Evolutionary conservation across 192 early-diverging fungal genomes (phyloP), one percentile per base, ranked within the genome.

Genomic region (Entomortierella lignicola): DNA sequence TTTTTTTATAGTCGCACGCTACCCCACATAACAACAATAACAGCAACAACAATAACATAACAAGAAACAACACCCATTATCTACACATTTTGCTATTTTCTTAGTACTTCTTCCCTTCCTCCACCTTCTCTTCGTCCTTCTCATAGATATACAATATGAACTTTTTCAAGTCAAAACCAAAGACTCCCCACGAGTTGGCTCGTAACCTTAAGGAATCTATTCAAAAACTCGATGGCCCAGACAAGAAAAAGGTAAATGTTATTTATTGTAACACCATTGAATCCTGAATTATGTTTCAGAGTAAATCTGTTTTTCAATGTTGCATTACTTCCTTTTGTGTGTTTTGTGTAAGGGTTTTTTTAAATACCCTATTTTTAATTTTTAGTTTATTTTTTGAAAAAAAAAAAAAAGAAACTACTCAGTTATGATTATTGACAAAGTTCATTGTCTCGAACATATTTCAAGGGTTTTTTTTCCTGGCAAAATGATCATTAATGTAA

Each of bases 121-220:
- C 2, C 20, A 51, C 48, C 63, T 31, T 18, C 39, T 42, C 48
- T 41, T 30, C 30, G 34, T 2, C 55, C 55, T 17, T 37, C 53
- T 60, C 47, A 23, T 56, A 29, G 8, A 8, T 18, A 18, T 55
- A 5, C 30, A 26, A 51, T 52, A 72, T 69, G 66, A 71, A 74
- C 60, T 69, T 94, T 41, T 94, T 95, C 85, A 95, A 94, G 72
- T 63, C 90, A 59, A 94, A 92, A 82, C 88, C 86, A 84, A 94
- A 93, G 75, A 91, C 93, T 29, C 96, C 97, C 51, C 89, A 93
- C 55, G 97, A 98, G 80, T 81, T 98, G 63, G 97, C 96, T 64
- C 91, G 87, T 79, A 88, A 89, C 80, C 91, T 92, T 58, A 95
- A 93, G 81, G 97, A 99, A 62, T 87, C 92, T 31, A 88, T 97